A percentile compares a stretch with the other conserved stretches of the same genome.
Evolutionary conservation across 768 basidiomycete genomes (phyloP).

Genomic region (Termitomyces eurrhizus): DNA sequence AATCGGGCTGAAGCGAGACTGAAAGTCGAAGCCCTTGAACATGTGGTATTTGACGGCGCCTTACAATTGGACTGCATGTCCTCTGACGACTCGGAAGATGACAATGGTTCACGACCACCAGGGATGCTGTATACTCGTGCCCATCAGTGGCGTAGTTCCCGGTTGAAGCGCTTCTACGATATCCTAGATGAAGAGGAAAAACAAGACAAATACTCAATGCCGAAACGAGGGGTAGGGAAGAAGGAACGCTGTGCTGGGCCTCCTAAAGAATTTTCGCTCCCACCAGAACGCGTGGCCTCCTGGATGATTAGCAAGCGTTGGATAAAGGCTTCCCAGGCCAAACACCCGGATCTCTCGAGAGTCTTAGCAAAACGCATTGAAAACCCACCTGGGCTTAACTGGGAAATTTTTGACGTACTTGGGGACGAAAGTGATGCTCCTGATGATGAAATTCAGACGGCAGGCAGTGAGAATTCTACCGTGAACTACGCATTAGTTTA

Average conservation of each 20-base stretch:
- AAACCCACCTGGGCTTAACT: constrained; percentile 47
- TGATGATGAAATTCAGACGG: constrained; percentile 18
- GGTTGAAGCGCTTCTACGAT: constrained; percentile 57
- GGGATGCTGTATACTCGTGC: constrained; percentile 52
- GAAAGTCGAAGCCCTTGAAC: constrained; percentile 48
- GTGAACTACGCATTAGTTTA: constrained; percentile 32
- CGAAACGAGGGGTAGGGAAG: constrained; percentile 56
- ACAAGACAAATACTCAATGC: constrained; percentile 38
- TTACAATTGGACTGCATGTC: constrained; percentile 77
- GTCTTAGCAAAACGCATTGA: constrained; percentile 40
- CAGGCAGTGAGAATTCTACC: constrained; percentile 27
- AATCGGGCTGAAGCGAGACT: constrained; percentile 60
- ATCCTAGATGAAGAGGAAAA: constrained; percentile 57
- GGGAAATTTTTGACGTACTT: constrained; percentile 43
- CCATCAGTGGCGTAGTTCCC: constrained; percentile 63
- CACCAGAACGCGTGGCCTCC: constrained; percentile 57
- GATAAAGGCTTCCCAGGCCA: constrained; percentile 37
- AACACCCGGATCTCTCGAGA: constrained; percentile 45
- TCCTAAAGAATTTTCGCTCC: constrained; percentile 53
- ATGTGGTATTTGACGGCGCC: constrained; percentile 66
- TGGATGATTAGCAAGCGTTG: constrained; percentile 80
- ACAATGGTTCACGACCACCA: constrained; percentile 29
- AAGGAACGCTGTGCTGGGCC: constrained; percentile 51
- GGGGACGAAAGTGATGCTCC: constrained; percentile 51
- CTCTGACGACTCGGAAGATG: constrained; percentile 69